These are phyloP conservation scores for Stygiomarasmius scandens DNA, from an alignment of 1,284 basidiomycete species.

Conservation along the genomic window DNA sequence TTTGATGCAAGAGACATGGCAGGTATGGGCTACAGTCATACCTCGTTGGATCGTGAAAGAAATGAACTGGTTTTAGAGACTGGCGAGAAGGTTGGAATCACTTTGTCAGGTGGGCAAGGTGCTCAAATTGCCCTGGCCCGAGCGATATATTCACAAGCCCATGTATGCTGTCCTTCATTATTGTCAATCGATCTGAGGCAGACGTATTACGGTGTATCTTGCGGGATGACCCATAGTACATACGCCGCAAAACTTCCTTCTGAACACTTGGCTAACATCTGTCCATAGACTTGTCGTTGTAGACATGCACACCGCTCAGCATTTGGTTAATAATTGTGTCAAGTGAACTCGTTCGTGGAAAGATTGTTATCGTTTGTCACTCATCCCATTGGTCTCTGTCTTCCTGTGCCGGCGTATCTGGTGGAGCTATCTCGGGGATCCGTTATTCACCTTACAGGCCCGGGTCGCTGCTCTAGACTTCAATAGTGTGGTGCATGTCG, in stretches of 20 bases:
- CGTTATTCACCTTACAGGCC: constrained; percentile 52
- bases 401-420: constrained; percentile 65
- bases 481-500: constrained; percentile 81
- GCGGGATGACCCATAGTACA: constrained; percentile 89
- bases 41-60: too few species aligned
- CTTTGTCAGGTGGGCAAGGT: constrained; percentile 75
- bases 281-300: constrained; percentile 74
- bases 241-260: constrained; percentile 34
- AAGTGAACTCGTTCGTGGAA: constrained; percentile 61
- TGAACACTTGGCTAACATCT: constrained; percentile 8
- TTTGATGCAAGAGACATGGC: constrained; percentile 86
- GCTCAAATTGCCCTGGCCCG: constrained; percentile 74
- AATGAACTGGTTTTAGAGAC: constrained; percentile 50
- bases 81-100: constrained; percentile 81
- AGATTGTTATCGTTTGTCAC: constrained; percentile 86
- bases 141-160: constrained; percentile 66
- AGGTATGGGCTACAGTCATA: too few species aligned
- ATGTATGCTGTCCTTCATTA: constrained; percentile 35
- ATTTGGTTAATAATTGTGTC: constrained; percentile 69
- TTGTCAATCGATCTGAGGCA: constrained; percentile 5
- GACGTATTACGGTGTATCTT: constrained; percentile 59
- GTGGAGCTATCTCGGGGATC: constrained; percentile 67
- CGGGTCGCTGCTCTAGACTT: constrained; percentile 74
- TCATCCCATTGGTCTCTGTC: constrained; percentile 79
- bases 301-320: constrained; percentile 86